Conservation (phyloP, 2,329 filamentous ascomycete species). For the Lachnellula cervina region DNA sequence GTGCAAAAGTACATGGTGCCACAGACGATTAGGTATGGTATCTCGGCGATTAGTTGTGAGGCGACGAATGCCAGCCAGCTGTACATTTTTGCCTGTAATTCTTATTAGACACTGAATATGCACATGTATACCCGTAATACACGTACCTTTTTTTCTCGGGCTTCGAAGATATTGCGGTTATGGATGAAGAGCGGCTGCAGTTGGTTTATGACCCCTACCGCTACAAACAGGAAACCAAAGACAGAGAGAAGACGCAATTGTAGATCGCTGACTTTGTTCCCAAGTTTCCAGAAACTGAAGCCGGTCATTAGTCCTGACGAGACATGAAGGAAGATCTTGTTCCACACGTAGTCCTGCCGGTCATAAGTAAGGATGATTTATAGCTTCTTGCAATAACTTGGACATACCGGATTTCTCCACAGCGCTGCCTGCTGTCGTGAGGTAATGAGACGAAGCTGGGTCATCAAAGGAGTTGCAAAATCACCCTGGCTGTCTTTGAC, state of each 20-base stretch:
- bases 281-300: slow-evolving; percentile 58
- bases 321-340: slow-evolving; percentile 48
- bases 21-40: slow-evolving; percentile 41
- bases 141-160: slow-evolving; percentile 48
- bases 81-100: slow-evolving; percentile 48
- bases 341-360: slow-evolving; percentile 31
- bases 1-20: slow-evolving; percentile 43
- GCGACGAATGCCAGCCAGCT: slow-evolving; percentile 56
- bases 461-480: slow-evolving; percentile 43
- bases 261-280: slow-evolving; percentile 45
- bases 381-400: no score
- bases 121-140: no score
- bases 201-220: slow-evolving; percentile 51
- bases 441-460: slow-evolving; percentile 36
- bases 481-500: slow-evolving; percentile 33
- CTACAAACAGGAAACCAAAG: slow-evolving; percentile 61
- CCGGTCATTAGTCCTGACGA: slow-evolving; percentile 53
- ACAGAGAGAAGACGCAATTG: slow-evolving; percentile 54
- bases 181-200: slow-evolving; percentile 55
- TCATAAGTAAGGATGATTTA: no score
- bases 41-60: slow-evolving; percentile 43
- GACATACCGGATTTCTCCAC: slow-evolving; percentile 58
- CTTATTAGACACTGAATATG: no score
- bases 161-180: slow-evolving; percentile 52
- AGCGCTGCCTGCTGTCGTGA: slow-evolving; percentile 42